Base-by-base conservation (phyloP, 768 basidiomycete species). In the Cantharellus anzutake region DNA sequence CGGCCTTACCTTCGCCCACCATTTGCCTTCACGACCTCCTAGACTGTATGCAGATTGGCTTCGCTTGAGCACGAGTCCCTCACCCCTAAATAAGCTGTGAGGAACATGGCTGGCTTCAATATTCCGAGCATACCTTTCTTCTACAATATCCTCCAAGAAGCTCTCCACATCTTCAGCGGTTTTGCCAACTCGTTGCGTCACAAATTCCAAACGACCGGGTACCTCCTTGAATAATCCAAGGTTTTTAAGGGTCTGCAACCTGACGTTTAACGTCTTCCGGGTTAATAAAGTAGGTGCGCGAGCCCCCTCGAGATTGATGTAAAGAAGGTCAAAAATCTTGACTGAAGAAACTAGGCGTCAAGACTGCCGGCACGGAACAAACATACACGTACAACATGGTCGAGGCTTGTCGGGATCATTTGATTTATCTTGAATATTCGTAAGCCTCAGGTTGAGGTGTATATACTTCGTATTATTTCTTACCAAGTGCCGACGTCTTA, bases 281-380 rank as follows among this genome's bases (percentile, higher is more conserved):
- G 91, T 75, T 2, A 94, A 76, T 2, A 83, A 83, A 67, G 77
- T 76, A n/a, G 42, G 56, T n/a, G n/a, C n/a, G n/a, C n/a, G n/a
- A 41, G 56, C 35, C 37, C 83, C 84, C 35, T 66, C 64, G 56
- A 69, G 66, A 64, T 93, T 92, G 60, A 96, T 75, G 67, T 86
- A 91, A 0, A 99, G 73, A 29, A 98, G 74, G 69, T 99, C 96
- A 67, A 99, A 98, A 5, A 98, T 79, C 71, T 96, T 98, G 79
- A 96, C 93, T 97, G 62, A 7, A 50, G 14, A 14, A 37, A 11
- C 48, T 50, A 29, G 3, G 16, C 35, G n/a, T n/a, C n/a, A n/a
- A n/a, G n/a, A 60, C 14, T 4, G 55, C 51, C 38, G 5, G 20
- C 50, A 41, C 20, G 61, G 7, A 5, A 39, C 29, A n/a, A 20